Base-by-base conservation (phyloP, 1,284 basidiomycete genomes). In the Lignosus rhinocerotis region DNA sequence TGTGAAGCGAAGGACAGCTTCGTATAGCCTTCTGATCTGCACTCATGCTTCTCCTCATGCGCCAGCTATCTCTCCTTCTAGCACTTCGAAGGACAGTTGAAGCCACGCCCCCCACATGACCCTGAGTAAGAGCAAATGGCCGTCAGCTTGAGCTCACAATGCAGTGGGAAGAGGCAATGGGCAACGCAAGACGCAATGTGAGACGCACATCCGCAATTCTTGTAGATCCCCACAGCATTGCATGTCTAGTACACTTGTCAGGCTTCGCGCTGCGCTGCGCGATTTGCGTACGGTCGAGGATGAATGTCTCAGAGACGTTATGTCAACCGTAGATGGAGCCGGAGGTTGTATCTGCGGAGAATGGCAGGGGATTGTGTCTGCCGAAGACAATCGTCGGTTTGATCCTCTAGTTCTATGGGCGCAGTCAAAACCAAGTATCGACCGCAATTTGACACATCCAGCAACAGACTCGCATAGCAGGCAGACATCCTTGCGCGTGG, bases 181-280 rank as follows among this genome's bases (percentile, higher is more conserved):
- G 8, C 36, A 6, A 49, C 17, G 32, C 34, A 61, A 11, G 16
- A 21, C 30, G 8, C 25, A 25, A 4, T 4, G 25, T 25, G 25
- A 25, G 42, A 68, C 69, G 57, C 38, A 74, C 76, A 75, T 49
- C 73, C 74, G 56, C 78, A 78, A 61, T 75, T 77, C 64, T 73
- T 74, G 73, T 76, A 76, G 7, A 62, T 59, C 3, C 75, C 77
- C 7, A 71, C 70, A 19, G 66, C 66, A 0, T 73, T 75, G 61
- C 78, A 79, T 14, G 63, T 67, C 60, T 76, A 78, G 62, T 76
- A 79, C n/a, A 74, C 61, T 64, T 74, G 72, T 75, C 76, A 80
- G 17, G 77, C 78, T 2, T 77, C 77, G 12, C 70, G 63, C 58
- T 63, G 69, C 41, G 76, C 76, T 7, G 68, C 72, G 44, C 72